Evolutionary conservation across 177 flowering plant genomes (phyloP).

Genomic region (Vitis hybrid): DNA sequence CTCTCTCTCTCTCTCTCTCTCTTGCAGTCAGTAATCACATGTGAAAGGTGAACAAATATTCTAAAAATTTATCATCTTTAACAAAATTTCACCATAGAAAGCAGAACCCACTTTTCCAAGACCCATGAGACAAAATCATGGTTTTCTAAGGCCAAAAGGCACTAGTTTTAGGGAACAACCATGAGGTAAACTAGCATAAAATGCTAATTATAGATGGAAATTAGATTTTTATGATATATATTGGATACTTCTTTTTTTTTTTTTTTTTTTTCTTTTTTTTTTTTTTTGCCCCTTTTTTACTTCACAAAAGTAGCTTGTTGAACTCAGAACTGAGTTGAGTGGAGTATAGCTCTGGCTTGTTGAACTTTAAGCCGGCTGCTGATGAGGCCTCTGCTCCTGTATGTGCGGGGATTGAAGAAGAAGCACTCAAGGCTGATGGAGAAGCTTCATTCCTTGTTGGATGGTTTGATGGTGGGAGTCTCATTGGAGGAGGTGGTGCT

Average conservation of each 20-base stretch:
- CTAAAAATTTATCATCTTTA: background rate
- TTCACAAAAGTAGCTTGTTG: conserved; percentile 28
- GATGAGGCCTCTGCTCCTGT: conserved; percentile 16
- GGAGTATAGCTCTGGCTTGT: conserved; percentile 17
- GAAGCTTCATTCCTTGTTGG: background rate
- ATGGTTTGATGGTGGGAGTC: background rate
- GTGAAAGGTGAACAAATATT: background rate
- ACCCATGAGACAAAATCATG: conserved; percentile 8
- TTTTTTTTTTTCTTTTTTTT: background rate
- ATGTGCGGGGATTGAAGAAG: conserved; percentile 12
- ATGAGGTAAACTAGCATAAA: conserved; percentile 14
- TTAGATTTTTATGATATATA: background rate
- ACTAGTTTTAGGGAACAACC: conserved; percentile 6
- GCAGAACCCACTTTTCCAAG: background rate
- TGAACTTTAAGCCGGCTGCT: conserved; percentile 16
- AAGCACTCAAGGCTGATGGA: background rate
- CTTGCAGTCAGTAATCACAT: conserved; percentile 3
- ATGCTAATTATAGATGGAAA: conserved; percentile 6
- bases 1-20: conserved; percentile 5
- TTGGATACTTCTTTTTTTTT: no score
- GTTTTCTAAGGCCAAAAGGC: conserved; percentile 6
- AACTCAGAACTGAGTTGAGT: conserved; percentile 12
- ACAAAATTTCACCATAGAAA: conserved; percentile 7
- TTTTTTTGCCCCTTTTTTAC: background rate
- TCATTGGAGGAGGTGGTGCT: conserved; percentile 42